These are phyloP conservation scores for Alternaria metachromatica DNA, from an alignment of 2,329 filamentous ascomycete species.

Conservation along the genomic window DNA sequence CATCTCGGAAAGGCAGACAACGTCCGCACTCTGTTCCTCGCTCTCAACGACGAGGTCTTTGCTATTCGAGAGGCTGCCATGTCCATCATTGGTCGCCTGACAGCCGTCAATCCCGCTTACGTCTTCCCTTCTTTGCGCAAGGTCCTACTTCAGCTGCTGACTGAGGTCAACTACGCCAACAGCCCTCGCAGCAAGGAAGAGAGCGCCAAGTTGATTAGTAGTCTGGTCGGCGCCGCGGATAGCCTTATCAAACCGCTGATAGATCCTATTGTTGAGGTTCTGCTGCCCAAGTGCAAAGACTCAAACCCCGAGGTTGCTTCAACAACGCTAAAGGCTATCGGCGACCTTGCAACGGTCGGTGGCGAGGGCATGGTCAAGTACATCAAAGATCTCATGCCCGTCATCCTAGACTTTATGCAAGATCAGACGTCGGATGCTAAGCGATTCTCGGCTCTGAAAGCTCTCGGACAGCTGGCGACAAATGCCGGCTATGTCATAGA, in stretches of 20 bases:
- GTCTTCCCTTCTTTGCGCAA: slow-evolving; percentile 96
- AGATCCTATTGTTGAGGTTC: slow-evolving; percentile 90
- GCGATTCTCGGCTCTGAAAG: slow-evolving; percentile 87
- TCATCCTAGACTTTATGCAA: slow-evolving; percentile 92
- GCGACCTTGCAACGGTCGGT: slow-evolving; percentile 90
- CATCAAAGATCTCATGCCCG: slow-evolving; percentile 89
- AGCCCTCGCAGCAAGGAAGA: slow-evolving; percentile 95
- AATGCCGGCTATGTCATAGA: slow-evolving; percentile 98
- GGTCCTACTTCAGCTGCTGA: slow-evolving; percentile 92
- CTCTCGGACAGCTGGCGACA: slow-evolving; percentile 88
- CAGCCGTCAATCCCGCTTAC: slow-evolving; percentile 91
- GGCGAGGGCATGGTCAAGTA: slow-evolving; percentile 93
- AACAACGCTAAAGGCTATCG: slow-evolving; percentile 93
- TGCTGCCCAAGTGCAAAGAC: slow-evolving; percentile 92
- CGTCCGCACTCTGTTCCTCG: slow-evolving; percentile 92
- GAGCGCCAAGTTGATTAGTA: slow-evolving; percentile 88
- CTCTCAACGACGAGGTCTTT: slow-evolving; percentile 94
- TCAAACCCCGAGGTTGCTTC: slow-evolving; percentile 86
- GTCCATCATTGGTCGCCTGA: slow-evolving; percentile 92
- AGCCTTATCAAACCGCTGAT: slow-evolving; percentile 95
- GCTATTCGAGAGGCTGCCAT: slow-evolving; percentile 93
- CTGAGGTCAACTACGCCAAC: slow-evolving; percentile 94
- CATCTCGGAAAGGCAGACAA: slow-evolving; percentile 98
- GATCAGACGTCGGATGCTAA: slow-evolving; percentile 91
- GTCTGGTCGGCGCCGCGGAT: slow-evolving; percentile 91